Evolutionary conservation across 371 early-diverging fungal genomes (phyloP).

Genomic region (Syncephalastrum monosporum): DNA sequence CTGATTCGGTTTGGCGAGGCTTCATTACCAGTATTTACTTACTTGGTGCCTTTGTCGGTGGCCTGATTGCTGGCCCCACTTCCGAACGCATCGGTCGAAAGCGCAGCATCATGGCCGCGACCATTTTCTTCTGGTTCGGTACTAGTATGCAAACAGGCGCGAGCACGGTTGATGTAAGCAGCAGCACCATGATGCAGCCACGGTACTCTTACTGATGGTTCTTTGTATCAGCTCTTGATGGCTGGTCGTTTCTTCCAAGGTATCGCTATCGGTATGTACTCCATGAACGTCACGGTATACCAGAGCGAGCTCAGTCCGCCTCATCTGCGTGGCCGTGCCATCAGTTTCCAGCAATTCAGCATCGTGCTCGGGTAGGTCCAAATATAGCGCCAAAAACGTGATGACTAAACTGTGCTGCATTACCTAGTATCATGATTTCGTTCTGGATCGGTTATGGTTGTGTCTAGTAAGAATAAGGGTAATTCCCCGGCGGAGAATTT

Average conservation of each 20-base stretch:
- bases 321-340: constrained; percentile 20
- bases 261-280: constrained; percentile 34
- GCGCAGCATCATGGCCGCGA: constrained; percentile 31
- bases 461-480: constrained; percentile 37
- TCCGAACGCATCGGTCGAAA: constrained; percentile 38
- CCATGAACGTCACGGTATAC: constrained; percentile 36
- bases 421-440: constrained; percentile 40
- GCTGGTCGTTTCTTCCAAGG: constrained; percentile 47
- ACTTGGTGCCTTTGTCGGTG: constrained; percentile 39
- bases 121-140: constrained; percentile 31
- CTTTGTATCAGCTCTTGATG: constrained; percentile 21
- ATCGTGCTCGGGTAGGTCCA: constrained; percentile 19
- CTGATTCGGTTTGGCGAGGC: constrained; percentile 27
- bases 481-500: constrained; percentile 71
- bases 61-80: constrained; percentile 34
- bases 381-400: not conserved
- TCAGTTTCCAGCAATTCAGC: constrained; percentile 22
- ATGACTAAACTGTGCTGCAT: not conserved
- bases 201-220: too few relatives aligned
- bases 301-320: constrained; percentile 35
- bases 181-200: too few relatives aligned
- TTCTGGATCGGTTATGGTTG: constrained; percentile 50
- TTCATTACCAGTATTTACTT: constrained; percentile 36
- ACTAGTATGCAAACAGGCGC: constrained; percentile 31
- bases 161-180: constrained; percentile 15